Base-by-base conservation (phyloP, 345 rosid species). In the Mercurialis annua region DNA sequence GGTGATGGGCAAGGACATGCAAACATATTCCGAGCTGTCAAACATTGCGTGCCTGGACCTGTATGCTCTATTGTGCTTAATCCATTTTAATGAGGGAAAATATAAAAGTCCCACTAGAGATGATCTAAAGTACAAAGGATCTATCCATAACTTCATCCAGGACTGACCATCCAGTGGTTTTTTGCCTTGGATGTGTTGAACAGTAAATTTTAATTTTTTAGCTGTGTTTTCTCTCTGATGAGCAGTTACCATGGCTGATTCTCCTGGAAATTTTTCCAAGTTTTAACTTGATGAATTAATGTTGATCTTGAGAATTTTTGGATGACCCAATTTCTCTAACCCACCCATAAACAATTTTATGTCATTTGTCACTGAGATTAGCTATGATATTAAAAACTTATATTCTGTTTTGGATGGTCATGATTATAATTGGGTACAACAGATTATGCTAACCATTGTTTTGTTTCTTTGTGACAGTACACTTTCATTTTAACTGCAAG, bases 11-110 rank as follows among this genome's bases (percentile, higher is more conserved):
- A 79, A 76, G 98, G 98, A 64, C 97, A 90, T 77, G 80, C 94
- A 20, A 85, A 87, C 77, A 71, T 93, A 46, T 93, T 93, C 53
- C 96, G 94, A 73, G 91, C 84, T 74, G 94, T 90, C 69, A 90
- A 89, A 83, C 96, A 86, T 58, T 90, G 97, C 82, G 73, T 93
- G 70, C 98, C 97, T 75, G 98, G 98, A 49, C 96, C 98, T 66
- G 98, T 93, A 81, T 88, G 98, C 42, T n/a, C n/a, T n/a, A n/a
- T 62, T 63, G 23, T 65, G 21, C 54, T 67, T 74, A 18, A 64
- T 63, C 73, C 58, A 5, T 47, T 47, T 64, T 49, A 46, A 17
- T 59, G 40, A 42, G 57, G 44, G 49, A 50, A 54, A 43, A 51
- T 64, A n/a, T 76, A 14, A 42, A 54, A 47, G 57, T 30, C 11